These are phyloP conservation scores for Russula abietina DNA, from an alignment of 768 basidiomycete genomes.

Conservation along the genomic window DNA sequence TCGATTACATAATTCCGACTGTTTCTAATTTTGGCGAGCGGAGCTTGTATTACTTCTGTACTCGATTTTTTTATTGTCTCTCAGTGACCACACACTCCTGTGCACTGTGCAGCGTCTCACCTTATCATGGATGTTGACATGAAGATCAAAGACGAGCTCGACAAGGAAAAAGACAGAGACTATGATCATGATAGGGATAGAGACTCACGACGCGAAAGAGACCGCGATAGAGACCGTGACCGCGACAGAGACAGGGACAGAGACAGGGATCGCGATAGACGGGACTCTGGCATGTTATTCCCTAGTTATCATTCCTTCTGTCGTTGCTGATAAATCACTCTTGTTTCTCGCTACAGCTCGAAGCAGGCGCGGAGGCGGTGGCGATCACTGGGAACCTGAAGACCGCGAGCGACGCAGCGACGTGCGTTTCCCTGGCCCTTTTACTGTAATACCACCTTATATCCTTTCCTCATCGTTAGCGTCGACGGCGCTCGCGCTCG, in stretches of 20 bases:
- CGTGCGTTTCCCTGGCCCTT: slow-evolving; percentile 34
- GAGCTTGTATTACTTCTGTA: not conserved
- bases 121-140: slow-evolving; percentile 70
- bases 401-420: slow-evolving; percentile 58
- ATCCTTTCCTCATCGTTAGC: slow-evolving; percentile 9
- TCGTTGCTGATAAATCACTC: slow-evolving; percentile 9
- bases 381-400: slow-evolving; percentile 86
- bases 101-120: no score
- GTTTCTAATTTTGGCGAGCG: not conserved
- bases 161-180: slow-evolving; percentile 52
- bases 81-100: not conserved
- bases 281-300: slow-evolving; percentile 49
- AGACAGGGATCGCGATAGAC: slow-evolving; percentile 44
- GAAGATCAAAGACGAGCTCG: slow-evolving; percentile 69
- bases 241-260: slow-evolving; percentile 42
- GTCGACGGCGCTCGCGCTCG: slow-evolving; percentile 39
- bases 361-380: slow-evolving; percentile 39
- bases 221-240: slow-evolving; percentile 35
- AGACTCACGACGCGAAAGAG: slow-evolving; percentile 44
- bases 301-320: not conserved
- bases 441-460: not conserved
- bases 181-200: slow-evolving; percentile 43
- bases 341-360: slow-evolving; percentile 36
- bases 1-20: not conserved
- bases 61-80: not conserved